These are phyloP conservation scores for Cnidoscolus chayamansa DNA, from an alignment of 441 rosid genomes.

Conservation along the genomic window DNA sequence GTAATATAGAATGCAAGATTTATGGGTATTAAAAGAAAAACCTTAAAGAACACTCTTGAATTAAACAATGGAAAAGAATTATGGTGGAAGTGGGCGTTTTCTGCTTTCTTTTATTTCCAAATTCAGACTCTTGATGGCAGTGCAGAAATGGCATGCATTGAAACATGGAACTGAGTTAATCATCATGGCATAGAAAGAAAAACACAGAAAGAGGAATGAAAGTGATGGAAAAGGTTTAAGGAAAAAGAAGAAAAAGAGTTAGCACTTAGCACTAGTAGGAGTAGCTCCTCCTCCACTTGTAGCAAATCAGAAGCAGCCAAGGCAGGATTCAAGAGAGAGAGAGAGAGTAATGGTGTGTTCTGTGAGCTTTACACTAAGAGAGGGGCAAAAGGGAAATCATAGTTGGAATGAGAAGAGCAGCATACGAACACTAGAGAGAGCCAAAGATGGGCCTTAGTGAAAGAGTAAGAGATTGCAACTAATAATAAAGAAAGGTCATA, in stretches of 20 bases:
- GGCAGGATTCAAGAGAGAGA: background rate
- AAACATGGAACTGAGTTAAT: constrained; percentile 19
- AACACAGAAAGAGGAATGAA: background rate
- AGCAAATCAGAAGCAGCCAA: constrained; percentile 8
- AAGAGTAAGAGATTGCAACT: constrained; percentile 14
- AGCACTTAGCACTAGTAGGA: background rate
- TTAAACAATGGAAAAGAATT: background rate
- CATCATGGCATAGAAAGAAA: background rate
- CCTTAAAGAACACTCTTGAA: constrained; percentile 11
- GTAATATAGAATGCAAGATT: background rate
- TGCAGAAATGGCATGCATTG: constrained; percentile 15
- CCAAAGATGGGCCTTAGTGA: constrained; percentile 13
- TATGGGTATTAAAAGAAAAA: constrained; percentile 8
- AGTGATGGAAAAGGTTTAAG: background rate
- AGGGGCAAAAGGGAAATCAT: constrained; percentile 16
- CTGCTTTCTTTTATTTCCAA: background rate
- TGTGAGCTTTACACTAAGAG: background rate
- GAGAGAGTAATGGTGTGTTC: background rate
- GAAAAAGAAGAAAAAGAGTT: background rate
- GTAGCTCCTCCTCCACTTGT: background rate
- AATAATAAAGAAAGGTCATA: constrained; percentile 17
- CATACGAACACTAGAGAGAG: constrained; percentile 13
- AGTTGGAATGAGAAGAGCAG: constrained; percentile 19
- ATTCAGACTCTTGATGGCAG: constrained; percentile 7
- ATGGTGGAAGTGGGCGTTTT: background rate